Base-by-base conservation (phyloP, 257 asterid genomes). In the Solanum sejunctum region DNA sequence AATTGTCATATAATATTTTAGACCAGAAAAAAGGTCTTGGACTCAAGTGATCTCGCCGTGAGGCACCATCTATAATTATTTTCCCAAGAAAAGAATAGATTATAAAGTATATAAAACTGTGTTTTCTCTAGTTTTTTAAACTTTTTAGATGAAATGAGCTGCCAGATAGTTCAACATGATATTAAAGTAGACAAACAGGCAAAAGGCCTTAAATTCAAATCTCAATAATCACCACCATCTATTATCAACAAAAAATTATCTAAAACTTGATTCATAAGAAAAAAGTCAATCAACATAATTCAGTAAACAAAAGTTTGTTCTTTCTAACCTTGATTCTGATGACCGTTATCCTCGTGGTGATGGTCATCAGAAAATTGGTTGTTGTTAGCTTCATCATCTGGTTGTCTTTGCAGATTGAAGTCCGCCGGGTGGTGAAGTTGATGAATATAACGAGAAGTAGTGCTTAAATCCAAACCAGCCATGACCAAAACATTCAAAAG, bases 381-480 rank as follows among this genome's bases (percentile, higher is more conserved):
- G 56, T 61, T 23, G 47, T 61, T 47, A 82, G 1, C 78, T 57
- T 75, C 82, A 60, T 56, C 81, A 56, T 84, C 83, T 9, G 73
- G 70, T n/a, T 36, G 69, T 36, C 81, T 70, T 15, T 70, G 82
- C 43, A 71, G 86, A 32, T 71, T 71, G 23, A 84, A 84, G 83
- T 84, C 83, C 23, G 61, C 41, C 3, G 86, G 75, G 5, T 41
- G 86, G 66, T 75, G 86, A 73, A 58, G 83, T 80, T 84, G 86
- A 56, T 84, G 83, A 72, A 56, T 72, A 57, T 20, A 60, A 58
- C 57, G 71, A 84, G 83, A 71, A 55, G 77, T 47, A 58, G 83
- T 21, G 64, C 83, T 75, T 55, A 72, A 84, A 84, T 84, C 82
- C 39, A 84, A 84, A 60, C 86, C 86, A 51, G 86, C 86, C 86